Evolutionary conservation across 116 monocot species (phyloP), one percentile per base, ranked within the genome.

Genomic region (Papilionanthe hybrid): DNA sequence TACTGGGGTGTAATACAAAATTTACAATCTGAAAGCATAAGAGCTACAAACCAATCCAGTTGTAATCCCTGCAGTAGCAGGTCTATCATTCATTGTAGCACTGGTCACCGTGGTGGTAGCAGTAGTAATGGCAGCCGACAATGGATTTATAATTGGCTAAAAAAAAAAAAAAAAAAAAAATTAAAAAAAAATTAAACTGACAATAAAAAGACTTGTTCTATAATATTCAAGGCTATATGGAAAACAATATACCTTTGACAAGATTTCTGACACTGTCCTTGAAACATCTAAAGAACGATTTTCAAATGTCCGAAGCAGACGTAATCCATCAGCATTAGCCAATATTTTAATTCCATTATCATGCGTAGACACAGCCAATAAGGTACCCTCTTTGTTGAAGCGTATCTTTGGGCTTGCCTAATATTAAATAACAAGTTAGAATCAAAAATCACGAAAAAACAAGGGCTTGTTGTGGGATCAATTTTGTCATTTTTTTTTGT

Each of bases 111-210:
- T 19, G 1, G n/a, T 43, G 43, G 72, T 42, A 5, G 72, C 42
- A 72, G 72, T 43, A 19, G 71, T 78, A 75, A 47, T 78, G 66
- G 87, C 78, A 77, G 76, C 43, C 5, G 82, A 79, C 43, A 86
- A 69, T 82, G 82, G 65, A 68, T 72, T 86, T 75, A 86, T 79
- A 57, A 86, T 76, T 69, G 85, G 85, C 85, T 86, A 82, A 72
- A 80, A 29, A 18, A 75, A 18, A 57, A 41, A 7, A 78, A 42
- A 32, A n/a, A n/a, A n/a, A n/a, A n/a, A n/a, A n/a, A n/a, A n/a
- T n/a, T n/a, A n/a, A n/a, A n/a, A n/a, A n/a, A n/a, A n/a, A n/a
- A n/a, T n/a, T n/a, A n/a, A 44, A 13, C 7, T 25, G 0, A 19
- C 42, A 58, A 78, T 37, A 25, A 58, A 32, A 57, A 42, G 9